phyloP scores from a whole-genome alignment of 1,139 yeast species.

The Groenewaldozyma auringiensis region DNA sequence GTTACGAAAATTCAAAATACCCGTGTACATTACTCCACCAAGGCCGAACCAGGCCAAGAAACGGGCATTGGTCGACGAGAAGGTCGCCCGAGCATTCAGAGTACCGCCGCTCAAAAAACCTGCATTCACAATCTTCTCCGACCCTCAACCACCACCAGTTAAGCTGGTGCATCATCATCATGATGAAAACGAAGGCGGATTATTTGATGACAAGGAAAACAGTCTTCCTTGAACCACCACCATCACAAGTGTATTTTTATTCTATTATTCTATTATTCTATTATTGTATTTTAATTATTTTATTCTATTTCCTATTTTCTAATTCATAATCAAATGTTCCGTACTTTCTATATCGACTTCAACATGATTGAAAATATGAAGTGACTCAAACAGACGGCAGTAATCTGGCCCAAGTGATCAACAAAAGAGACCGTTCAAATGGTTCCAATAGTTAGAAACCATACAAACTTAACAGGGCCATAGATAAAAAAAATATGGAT shows the following conservation, averaged over 20 bases:
- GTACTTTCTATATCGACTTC: conserved; percentile 2
- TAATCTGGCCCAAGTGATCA: neutral
- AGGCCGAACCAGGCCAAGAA: conserved; percentile 4
- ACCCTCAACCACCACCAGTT: neutral
- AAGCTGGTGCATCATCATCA: too few species aligned
- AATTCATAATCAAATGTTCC: neutral
- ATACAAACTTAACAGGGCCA: neutral
- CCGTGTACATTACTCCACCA: conserved; percentile 10
- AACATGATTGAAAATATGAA: neutral
- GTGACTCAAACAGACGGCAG: conserved; percentile 4
- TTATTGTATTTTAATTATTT: conserved; percentile 1
- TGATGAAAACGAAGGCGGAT: neutral
- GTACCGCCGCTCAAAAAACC: neutral
- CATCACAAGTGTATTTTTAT: neutral
- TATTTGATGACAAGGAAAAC: neutral
- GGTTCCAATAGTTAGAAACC: neutral
- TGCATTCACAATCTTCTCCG: neutral
- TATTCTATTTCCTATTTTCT: neutral
- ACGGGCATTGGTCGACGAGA: neutral
- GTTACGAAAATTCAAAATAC: conserved; percentile 3
- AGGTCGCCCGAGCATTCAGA: neutral
- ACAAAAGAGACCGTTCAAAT: neutral
- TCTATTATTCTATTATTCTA: neutral
- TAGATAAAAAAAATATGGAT: neutral
- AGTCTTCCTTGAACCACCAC: neutral